Evolutionary conservation across 2,329 filamentous ascomycete genomes (phyloP).

Genomic region (Stachybotrys chartarum): DNA sequence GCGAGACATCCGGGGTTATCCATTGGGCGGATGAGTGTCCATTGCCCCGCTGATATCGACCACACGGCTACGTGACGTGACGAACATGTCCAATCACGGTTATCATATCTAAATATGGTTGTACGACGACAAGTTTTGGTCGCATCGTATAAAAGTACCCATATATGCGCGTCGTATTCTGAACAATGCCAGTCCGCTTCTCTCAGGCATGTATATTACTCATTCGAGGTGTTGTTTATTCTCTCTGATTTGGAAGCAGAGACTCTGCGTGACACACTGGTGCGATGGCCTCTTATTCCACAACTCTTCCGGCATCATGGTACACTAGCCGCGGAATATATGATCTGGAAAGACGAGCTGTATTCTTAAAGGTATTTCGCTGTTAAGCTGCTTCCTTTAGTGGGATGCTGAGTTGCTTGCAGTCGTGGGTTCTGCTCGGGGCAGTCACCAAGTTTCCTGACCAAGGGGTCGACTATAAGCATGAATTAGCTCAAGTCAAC

Average conservation of each 20-base stretch:
- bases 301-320: constrained; percentile 11
- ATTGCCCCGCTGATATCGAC: neutral
- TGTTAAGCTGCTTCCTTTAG: neutral
- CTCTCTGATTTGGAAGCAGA: neutral
- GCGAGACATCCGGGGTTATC: neutral
- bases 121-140: too few species aligned
- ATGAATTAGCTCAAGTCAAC: constrained; percentile 8
- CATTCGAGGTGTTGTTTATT: neutral
- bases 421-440: constrained; percentile 10
- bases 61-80: neutral
- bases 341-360: constrained; percentile 5
- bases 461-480: constrained; percentile 4
- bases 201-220: too few species aligned
- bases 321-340: constrained; percentile 9
- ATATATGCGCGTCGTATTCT: too few species aligned
- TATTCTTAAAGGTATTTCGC: constrained; percentile 7
- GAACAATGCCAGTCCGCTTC: too few species aligned
- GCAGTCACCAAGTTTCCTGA: constrained; percentile 6
- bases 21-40: neutral
- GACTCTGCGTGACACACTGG: neutral
- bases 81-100: neutral
- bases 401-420: neutral
- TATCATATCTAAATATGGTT: neutral
- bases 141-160: too few species aligned
- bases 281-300: constrained; percentile 3